Conservation (phyloP, 1,284 basidiomycete species). For the Puccinia horiana region DNA sequence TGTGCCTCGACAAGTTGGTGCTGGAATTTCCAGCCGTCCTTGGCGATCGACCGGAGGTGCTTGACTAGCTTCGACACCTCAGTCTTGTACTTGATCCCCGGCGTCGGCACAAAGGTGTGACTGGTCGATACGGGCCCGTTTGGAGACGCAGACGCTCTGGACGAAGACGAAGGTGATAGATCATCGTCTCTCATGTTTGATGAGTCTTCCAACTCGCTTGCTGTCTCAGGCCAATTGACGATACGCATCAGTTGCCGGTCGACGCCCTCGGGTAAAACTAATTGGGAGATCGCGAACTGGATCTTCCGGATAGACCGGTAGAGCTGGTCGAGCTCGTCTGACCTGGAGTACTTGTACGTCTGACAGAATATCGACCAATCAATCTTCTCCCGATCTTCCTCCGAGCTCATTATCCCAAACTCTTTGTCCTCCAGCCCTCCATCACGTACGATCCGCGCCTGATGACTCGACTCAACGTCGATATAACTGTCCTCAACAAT, state of each 20-base stretch:
- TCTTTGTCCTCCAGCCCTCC: conserved; percentile 1
- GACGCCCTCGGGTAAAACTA: conserved; percentile 45
- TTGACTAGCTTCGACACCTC: conserved; percentile 45
- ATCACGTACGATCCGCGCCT: conserved; percentile 1
- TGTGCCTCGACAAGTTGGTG: conserved; percentile 29
- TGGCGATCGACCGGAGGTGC: conserved; percentile 37
- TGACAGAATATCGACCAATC: conserved; percentile 48
- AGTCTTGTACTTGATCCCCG: conserved; percentile 45
- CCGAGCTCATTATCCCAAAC: background rate
- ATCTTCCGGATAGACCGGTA: conserved; percentile 43
- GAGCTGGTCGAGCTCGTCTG: conserved; percentile 39
- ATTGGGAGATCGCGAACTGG: conserved; percentile 46
- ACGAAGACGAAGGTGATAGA: background rate
- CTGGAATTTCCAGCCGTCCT: conserved; percentile 45
- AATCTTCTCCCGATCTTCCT: conserved; percentile 34
- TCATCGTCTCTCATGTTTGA: conserved; percentile 14
- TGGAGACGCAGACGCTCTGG: background rate
- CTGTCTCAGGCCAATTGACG: conserved; percentile 44
- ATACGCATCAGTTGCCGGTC: conserved; percentile 41
- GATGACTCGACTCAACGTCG: conserved; percentile 29
- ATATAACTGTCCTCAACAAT: conserved; percentile 28
- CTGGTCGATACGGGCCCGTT: background rate
- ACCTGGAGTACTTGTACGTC: conserved; percentile 34
- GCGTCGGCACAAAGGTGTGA: conserved; percentile 39
- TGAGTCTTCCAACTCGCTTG: conserved; percentile 5